These are phyloP conservation scores for Alternaria novae-zelandiae DNA, from an alignment of 2,329 filamentous ascomycete species.

Conservation along the genomic window DNA sequence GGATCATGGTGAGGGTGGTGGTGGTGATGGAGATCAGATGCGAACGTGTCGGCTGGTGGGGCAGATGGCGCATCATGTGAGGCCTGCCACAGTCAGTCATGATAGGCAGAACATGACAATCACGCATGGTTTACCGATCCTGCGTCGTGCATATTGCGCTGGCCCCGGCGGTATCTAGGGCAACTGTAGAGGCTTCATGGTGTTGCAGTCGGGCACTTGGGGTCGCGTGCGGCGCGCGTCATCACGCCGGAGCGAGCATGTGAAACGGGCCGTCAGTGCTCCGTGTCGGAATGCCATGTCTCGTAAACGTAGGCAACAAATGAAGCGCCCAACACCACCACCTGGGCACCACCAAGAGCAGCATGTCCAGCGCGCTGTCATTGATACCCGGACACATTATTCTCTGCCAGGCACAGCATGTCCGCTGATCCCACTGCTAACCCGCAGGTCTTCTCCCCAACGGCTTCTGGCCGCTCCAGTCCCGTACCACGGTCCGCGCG, in stretches of 20 bases:
- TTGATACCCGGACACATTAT: constrained; percentile 20
- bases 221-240: constrained; percentile 20
- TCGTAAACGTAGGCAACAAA: constrained; percentile 25
- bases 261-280: constrained; percentile 21
- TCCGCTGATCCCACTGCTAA: constrained; percentile 47
- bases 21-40: neutral
- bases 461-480: constrained; percentile 82
- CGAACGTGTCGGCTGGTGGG: constrained; percentile 9
- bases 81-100: constrained; percentile 2
- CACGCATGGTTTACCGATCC: neutral
- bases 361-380: constrained; percentile 37
- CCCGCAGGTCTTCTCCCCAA: constrained; percentile 65
- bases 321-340: constrained; percentile 3
- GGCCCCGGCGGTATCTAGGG: neutral
- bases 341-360: constrained; percentile 15
- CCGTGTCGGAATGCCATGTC: constrained; percentile 27
- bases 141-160: constrained; percentile 19
- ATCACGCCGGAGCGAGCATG: constrained; percentile 15
- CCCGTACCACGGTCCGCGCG: constrained; percentile 78
- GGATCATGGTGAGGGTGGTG: constrained; percentile 18
- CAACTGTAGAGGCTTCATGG: constrained; percentile 6
- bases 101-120: neutral
- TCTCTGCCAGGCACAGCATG: constrained; percentile 41
- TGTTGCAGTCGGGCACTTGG: constrained; percentile 4
- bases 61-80: constrained; percentile 14